Evolutionary conservation across 2,329 filamentous ascomycete genomes (phyloP).

Genomic region (Colletotrichum viniferum): DNA sequence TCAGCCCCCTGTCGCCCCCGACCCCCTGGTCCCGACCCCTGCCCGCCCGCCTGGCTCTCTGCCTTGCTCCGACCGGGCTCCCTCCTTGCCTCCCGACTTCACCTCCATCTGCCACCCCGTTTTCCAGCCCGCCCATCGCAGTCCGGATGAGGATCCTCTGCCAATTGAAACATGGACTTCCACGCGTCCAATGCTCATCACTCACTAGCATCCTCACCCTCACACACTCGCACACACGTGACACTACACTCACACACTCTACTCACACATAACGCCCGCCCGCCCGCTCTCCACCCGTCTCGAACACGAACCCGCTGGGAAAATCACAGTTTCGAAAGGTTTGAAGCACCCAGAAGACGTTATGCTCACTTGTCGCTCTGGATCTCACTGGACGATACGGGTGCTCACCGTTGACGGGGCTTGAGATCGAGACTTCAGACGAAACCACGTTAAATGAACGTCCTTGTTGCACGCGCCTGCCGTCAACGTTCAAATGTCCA

Average conservation of each 20-base stretch:
- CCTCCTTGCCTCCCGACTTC: conserved; percentile 9
- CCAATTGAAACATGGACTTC: conserved; percentile 18
- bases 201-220: neutral
- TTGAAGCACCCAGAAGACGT: conserved; percentile 6
- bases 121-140: neutral
- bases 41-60: neutral
- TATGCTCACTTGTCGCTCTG: neutral
- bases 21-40: neutral
- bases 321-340: conserved; percentile 12
- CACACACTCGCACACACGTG: neutral
- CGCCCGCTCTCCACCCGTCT: conserved; percentile 13
- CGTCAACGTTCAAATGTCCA: neutral
- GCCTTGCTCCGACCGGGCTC: neutral
- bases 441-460: conserved; percentile 8
- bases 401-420: neutral
- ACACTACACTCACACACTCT: neutral
- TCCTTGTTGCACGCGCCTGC: neutral
- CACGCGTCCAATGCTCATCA: conserved; percentile 2
- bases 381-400: neutral
- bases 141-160: conserved; percentile 2
- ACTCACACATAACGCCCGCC: neutral
- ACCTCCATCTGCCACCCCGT: neutral
- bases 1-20: neutral
- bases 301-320: conserved; percentile 11
- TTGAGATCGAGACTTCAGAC: conserved; percentile 11